Conservation (phyloP, 2,329 filamentous ascomycete genomes). For the Trichoderma lentiforme region DNA sequence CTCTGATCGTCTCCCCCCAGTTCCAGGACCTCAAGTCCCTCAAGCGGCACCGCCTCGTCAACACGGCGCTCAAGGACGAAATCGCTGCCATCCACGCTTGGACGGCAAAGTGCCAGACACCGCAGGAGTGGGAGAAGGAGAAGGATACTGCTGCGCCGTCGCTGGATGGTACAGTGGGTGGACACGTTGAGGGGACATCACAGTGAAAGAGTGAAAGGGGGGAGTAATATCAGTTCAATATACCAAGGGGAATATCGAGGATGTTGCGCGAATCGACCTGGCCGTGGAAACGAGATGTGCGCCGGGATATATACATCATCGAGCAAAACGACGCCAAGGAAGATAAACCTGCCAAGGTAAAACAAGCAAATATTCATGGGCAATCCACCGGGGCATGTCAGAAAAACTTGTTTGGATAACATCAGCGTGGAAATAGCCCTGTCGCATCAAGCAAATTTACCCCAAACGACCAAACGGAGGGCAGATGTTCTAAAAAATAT, state of each 20-base stretch:
- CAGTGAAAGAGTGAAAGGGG: constrained; percentile 8
- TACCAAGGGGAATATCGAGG: background rate
- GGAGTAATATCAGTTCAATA: background rate
- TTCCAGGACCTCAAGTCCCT: constrained; percentile 73
- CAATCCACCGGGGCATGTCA: background rate
- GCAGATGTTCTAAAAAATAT: background rate
- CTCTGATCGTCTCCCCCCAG: constrained; percentile 59
- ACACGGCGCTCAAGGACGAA: constrained; percentile 77
- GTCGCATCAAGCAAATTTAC: background rate
- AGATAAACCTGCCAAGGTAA: background rate
- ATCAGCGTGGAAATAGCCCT: background rate
- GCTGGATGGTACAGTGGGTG: constrained; percentile 43
- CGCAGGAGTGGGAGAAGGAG: constrained; percentile 80
- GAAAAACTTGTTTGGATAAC: background rate
- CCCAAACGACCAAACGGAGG: background rate
- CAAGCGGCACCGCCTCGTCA: constrained; percentile 82
- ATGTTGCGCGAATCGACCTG: background rate
- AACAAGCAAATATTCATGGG: background rate
- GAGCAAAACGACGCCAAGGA: background rate
- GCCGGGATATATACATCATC: background rate
- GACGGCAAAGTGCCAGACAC: constrained; percentile 91
- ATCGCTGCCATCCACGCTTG: constrained; percentile 91
- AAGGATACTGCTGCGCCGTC: constrained; percentile 38
- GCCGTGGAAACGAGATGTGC: background rate
- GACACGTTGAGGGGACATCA: constrained; percentile 38